These are phyloP conservation scores for Apium graveolens DNA, from an alignment of 129 eudicot species.

Conservation along the genomic window DNA sequence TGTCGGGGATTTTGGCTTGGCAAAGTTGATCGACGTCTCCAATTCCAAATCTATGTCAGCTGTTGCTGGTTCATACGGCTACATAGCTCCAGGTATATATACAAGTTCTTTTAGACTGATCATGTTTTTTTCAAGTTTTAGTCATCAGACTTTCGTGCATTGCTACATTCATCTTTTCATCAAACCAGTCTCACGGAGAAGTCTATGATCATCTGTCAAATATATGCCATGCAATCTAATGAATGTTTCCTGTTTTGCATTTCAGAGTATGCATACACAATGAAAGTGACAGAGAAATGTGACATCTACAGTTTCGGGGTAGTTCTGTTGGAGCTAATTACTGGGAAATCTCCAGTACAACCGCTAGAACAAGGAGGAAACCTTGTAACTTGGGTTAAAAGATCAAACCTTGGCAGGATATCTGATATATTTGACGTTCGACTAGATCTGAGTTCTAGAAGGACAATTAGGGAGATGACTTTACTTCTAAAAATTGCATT, in stretches of 20 bases:
- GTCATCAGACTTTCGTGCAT: background rate
- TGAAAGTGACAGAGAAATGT: constrained; percentile 92
- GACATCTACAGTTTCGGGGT: constrained; percentile 92
- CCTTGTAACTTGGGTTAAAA: constrained; percentile 71
- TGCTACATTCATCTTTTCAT: background rate
- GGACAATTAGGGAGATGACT: constrained; percentile 54
- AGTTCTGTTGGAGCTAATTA: constrained; percentile 69
- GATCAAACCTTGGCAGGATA: constrained; percentile 31
- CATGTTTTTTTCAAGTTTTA: background rate
- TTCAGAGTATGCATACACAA: constrained; percentile 91
- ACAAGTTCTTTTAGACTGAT: background rate
- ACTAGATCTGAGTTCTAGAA: constrained; percentile 54
- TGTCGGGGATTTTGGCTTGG: constrained; percentile 95
- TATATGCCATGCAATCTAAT: background rate
- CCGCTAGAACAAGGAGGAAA: constrained; percentile 87
- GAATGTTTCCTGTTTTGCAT: constrained; percentile 13
- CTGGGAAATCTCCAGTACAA: constrained; percentile 84
- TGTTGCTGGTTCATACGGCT: constrained; percentile 94
- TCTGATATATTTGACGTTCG: constrained; percentile 50
- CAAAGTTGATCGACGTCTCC: constrained; percentile 76
- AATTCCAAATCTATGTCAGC: constrained; percentile 82
- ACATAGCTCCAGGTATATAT: constrained; percentile 90
- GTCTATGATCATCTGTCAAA: background rate
- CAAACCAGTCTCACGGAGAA: background rate
- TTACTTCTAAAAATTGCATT: constrained; percentile 72